Evolutionary conservation across 805 yeast genomes (phyloP), one percentile per base, ranked within the genome.

Genomic region (Candida insectorum): DNA sequence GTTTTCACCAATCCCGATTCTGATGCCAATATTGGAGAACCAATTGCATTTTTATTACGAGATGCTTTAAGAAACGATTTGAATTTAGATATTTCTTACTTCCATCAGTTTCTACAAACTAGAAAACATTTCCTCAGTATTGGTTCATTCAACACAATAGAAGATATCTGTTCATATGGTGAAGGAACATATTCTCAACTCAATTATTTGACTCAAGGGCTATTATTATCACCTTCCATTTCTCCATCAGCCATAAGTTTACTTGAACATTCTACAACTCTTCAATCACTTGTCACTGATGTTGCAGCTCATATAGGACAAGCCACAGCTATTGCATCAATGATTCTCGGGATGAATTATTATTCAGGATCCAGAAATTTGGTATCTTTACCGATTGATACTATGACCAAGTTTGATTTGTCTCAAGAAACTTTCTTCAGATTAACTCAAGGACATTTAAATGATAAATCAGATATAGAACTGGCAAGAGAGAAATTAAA

Each of bases 221-320:
- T 77, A 11, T 46, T 80, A 24, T 52, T 80, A n/a, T 73, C 82
- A 4, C 77, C 78, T 2, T 56, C 62, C 2, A 60, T 79, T 6
- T 69, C 81, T 1, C 85, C 85, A 0, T 73, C 79, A 1, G 66
- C 75, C 0, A 66, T 73, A 10, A 52, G 58, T 25, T 49, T 77
- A 20, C 53, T 82, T 21, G 77, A 73, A 39, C 50, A 57, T 16
- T 69, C 77, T 27, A 57, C 69, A 0, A 42, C 41, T 5, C 49
- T 77, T n/a, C 75, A 71, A 38, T 55, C 56, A 12, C 44, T 53
- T 4, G 58, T 77, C 6, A 69, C 77, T 21, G 85, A 82, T 40
- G 71, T 81, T 7, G 72, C 78, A 8, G 93, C 94, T 0, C 95
- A 85, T 56, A 58, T 86, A 24, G 95, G 95, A 5, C 94, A 86